A percentile compares a stretch with the other conserved stretches of the same genome.
phyloP scores from a whole-genome alignment of 140 eudicot species.

The Anethum foeniculum region DNA sequence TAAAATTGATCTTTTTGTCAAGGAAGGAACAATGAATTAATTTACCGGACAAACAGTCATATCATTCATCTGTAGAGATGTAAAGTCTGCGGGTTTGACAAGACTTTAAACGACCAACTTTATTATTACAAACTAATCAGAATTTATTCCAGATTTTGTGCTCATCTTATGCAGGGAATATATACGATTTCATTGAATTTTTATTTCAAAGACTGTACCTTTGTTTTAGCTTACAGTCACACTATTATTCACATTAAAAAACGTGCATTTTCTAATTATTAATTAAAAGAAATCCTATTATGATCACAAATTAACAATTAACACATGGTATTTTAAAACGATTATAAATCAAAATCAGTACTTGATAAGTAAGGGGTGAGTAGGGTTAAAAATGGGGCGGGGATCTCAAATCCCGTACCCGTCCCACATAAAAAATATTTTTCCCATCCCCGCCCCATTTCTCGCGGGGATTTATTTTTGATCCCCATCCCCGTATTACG shows the following conservation, averaged over 20 bases:
- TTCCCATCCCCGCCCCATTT: too few species aligned
- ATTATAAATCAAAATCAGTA: too few species aligned
- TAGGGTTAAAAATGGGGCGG: too few species aligned
- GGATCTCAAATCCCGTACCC: too few species aligned
- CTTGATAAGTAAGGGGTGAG: too few species aligned
- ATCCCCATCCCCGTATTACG: too few species aligned
- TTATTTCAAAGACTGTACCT: background rate
- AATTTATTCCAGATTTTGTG: constrained; percentile 7
- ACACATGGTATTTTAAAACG: too few species aligned
- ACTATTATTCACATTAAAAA: background rate
- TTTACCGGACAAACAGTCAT: background rate
- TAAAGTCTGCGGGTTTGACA: too few species aligned
- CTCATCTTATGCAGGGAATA: constrained; percentile 4
- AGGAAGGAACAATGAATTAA: background rate
- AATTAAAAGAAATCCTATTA: background rate
- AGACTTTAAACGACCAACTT: background rate
- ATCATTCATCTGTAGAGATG: background rate
- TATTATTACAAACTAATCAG: background rate
- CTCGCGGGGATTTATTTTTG: too few species aligned
- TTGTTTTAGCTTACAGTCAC: background rate
- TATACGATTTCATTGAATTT: background rate
- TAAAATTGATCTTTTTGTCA: background rate
- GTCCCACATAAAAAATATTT: too few species aligned
- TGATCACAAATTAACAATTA: too few species aligned
- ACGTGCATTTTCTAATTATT: background rate